Percentiles rank a stretch among this genome's conserved stretches.
These are phyloP conservation scores for Apiotrichum gracile DNA, from an alignment of 1,284 basidiomycete genomes.

Conservation along the genomic window DNA sequence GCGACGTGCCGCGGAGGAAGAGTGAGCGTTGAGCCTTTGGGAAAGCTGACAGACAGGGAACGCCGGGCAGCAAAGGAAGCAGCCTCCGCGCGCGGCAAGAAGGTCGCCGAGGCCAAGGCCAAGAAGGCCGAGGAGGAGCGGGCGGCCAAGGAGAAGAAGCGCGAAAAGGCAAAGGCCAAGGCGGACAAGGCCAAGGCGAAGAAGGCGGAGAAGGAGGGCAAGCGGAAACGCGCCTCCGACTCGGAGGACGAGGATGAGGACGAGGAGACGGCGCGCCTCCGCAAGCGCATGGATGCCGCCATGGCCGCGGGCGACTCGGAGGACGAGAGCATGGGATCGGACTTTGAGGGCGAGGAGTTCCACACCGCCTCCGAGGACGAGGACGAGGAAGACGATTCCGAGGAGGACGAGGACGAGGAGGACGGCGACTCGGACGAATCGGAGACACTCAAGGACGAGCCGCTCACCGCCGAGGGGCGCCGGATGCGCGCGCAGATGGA, in stretches of 20 bases:
- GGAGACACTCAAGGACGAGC: slow-evolving; percentile 25
- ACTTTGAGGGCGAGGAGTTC: slow-evolving; percentile 22
- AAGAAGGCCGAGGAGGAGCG: slow-evolving; percentile 1
- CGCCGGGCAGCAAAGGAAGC: slow-evolving; percentile 12
- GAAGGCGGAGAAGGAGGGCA: neutral
- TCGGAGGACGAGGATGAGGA: slow-evolving; percentile 16
- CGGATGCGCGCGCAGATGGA: slow-evolving; percentile 28
- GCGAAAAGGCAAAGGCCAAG: slow-evolving; percentile 1
- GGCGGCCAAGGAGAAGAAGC: neutral
- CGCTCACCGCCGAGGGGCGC: slow-evolving; percentile 19
- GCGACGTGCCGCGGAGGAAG: slow-evolving; percentile 5
- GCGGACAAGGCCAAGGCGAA: slow-evolving; percentile 1
- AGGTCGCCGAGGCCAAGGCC: slow-evolving; percentile 20
- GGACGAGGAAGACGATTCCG: slow-evolving; percentile 32
- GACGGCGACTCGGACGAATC: slow-evolving; percentile 30
- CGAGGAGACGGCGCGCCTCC: slow-evolving; percentile 13
- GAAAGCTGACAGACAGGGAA: neutral
- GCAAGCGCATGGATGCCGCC: slow-evolving; percentile 22
- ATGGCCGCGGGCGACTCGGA: slow-evolving; percentile 15
- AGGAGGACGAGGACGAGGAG: slow-evolving; percentile 11
- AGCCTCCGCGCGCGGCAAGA: slow-evolving; percentile 17
- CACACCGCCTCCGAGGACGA: slow-evolving; percentile 14
- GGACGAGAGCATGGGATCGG: slow-evolving; percentile 29
- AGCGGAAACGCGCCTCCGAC: slow-evolving; percentile 6
- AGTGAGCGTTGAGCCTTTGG: slow-evolving; percentile 15